Base-by-base conservation (phyloP, 176 grass and related monocot genomes). In the Pharus latifolius region DNA sequence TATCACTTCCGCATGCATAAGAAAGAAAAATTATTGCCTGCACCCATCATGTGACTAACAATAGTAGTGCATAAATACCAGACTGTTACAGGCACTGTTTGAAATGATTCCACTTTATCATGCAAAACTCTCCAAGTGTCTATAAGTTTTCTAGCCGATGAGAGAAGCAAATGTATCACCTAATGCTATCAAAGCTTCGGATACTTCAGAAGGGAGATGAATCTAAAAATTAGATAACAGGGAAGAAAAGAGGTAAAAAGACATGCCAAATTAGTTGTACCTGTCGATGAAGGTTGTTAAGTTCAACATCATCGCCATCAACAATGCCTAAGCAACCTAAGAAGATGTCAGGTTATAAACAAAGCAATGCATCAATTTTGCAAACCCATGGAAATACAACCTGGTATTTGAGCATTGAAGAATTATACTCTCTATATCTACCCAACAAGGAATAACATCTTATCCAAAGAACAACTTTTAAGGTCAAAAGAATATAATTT, bases 301-400 rank as follows among this genome's bases (percentile, higher is more conserved):
- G 84, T 48, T 98, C 94, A 78, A 98, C 94, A 83, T 76, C 60
- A 70, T 98, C 94, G 4, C 81, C 72, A 76, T 98, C 94, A 60
- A 91, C 94, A 85, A 98, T 87, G 38, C 94, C 94, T 72, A 98
- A 68, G 72, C 84, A 88, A 83, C 89, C 94, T 98, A 85, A 63
- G 38, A 79, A 28, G 29, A 30, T 18, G 58, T 22, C 65, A 52
- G 11, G 20, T 44, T 22, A 66, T 40, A 69, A 46, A 63, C 28
- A 47, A n/a, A 60, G 14, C 18, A 60, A 69, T 48, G 27, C 34
- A 7, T 74, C 27, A 63, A 42, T 57, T 16, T 10, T 25, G 40
- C 11, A 61, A 84, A 67, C 17, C 44, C 13, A 20, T 22, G 10
- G 14, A 35, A 50, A 15, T 49, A 35, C 20, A 58, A 35, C 12